Conservation (phyloP, 2,329 filamentous ascomycete species). For the Hortaea werneckii region DNA sequence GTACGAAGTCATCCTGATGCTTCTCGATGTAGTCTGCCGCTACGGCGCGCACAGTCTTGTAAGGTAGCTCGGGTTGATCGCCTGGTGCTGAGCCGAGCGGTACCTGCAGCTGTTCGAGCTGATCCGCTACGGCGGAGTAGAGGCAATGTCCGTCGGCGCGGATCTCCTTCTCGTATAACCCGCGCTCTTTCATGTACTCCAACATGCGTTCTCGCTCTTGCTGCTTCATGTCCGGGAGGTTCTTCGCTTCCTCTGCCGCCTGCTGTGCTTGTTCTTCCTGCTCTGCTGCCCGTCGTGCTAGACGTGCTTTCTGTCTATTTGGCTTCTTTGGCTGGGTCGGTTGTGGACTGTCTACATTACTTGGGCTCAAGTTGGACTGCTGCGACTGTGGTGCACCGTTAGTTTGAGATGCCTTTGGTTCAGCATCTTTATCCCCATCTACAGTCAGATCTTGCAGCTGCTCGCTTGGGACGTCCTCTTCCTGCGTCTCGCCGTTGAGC, state of each 20-base stretch:
- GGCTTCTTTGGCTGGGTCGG: constrained; percentile 53
- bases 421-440: neutral
- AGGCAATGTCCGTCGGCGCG: constrained; percentile 88
- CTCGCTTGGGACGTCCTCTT: constrained; percentile 4
- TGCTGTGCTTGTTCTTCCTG: constrained; percentile 57
- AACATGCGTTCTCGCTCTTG: constrained; percentile 63
- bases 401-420: neutral
- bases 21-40: constrained; percentile 68
- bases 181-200: constrained; percentile 51
- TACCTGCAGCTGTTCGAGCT: constrained; percentile 47
- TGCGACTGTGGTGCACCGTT: neutral
- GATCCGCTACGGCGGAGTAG: constrained; percentile 83
- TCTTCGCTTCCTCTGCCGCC: constrained; percentile 65
- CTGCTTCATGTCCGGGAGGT: constrained; percentile 62
- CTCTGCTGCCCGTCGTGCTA: constrained; percentile 81
- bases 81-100: constrained; percentile 25
- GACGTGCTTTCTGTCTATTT: constrained; percentile 82
- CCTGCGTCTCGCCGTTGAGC: constrained; percentile 26
- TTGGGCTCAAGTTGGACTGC: constrained; percentile 11
- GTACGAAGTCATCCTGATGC: constrained; percentile 70
- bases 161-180: constrained; percentile 67
- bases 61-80: constrained; percentile 27
- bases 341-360: too few species aligned
- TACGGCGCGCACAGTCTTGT: constrained; percentile 56
- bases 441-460: neutral